Conservation (phyloP, 1,284 basidiomycete genomes). For the Ganoderma leucocontextum region DNA sequence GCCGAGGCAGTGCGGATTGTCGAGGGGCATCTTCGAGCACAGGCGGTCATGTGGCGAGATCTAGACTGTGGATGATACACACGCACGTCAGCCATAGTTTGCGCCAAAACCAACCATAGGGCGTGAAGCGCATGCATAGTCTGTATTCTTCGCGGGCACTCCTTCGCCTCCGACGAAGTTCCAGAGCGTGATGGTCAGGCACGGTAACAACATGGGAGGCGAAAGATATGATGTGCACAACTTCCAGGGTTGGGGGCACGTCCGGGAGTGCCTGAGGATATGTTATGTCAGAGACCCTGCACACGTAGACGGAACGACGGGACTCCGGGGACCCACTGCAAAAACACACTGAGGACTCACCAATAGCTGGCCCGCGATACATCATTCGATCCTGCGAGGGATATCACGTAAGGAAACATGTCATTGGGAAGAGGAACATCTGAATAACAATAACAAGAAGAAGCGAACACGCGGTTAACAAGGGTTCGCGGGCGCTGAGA, state of each 20-base stretch:
- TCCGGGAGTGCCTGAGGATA: not conserved
- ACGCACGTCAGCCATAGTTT: too few relatives aligned
- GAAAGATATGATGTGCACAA: not conserved
- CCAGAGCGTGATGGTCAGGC: too few relatives aligned
- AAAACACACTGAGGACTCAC: not conserved
- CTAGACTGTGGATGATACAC: too few relatives aligned
- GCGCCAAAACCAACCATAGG: too few relatives aligned
- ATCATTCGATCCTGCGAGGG: not conserved
- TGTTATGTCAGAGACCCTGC: not conserved
- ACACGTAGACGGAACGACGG: not conserved
- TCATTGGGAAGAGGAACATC: not conserved
- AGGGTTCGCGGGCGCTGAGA: not conserved
- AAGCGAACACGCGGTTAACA: not conserved
- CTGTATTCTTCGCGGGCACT: too few relatives aligned
- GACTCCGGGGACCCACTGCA: not conserved
- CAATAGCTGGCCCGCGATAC: not conserved
- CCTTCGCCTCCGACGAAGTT: too few relatives aligned
- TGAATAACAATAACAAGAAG: not conserved
- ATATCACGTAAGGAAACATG: not conserved
- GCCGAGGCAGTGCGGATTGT: too few relatives aligned
- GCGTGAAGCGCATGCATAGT: too few relatives aligned
- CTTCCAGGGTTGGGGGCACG: not conserved
- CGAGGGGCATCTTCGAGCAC: too few relatives aligned
- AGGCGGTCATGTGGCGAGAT: too few relatives aligned
- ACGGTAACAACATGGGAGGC: too few relatives aligned